These are phyloP conservation scores for Fusarium heterosporum DNA, from an alignment of 2,329 filamentous ascomycete species.

Conservation along the genomic window DNA sequence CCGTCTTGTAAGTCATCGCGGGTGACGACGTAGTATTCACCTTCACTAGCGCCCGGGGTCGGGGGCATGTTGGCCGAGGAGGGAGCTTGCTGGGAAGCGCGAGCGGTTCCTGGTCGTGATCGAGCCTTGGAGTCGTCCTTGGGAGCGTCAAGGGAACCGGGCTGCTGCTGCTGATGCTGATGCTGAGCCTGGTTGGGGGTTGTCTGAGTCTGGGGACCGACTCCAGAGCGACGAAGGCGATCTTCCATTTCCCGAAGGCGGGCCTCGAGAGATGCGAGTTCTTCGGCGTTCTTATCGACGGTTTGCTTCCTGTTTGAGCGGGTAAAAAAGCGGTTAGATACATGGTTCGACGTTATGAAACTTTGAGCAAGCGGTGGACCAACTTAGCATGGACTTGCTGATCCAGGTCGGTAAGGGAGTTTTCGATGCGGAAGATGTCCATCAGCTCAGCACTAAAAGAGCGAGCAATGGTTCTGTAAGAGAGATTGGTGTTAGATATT, in stretches of 20 bases:
- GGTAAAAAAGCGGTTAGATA: conserved; percentile 29
- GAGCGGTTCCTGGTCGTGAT: conserved; percentile 67
- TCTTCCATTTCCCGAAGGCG: conserved; percentile 87
- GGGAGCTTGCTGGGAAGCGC: conserved; percentile 63
- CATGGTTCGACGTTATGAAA: conserved; percentile 2
- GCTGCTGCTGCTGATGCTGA: conserved; percentile 33
- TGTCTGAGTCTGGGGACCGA: conserved; percentile 26
- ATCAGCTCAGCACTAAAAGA: conserved; percentile 89
- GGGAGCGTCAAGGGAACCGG: conserved; percentile 36
- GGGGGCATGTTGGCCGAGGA: conserved; percentile 69
- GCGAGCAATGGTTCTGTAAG: conserved; percentile 80
- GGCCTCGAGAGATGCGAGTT: conserved; percentile 87
- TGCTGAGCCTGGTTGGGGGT: conserved; percentile 31
- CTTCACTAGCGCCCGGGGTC: conserved; percentile 71
- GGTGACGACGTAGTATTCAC: conserved; percentile 64
- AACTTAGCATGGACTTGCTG: conserved; percentile 86
- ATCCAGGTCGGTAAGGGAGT: conserved; percentile 78
- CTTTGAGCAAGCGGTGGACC: conserved; percentile 49
- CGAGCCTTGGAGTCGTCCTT: conserved; percentile 54
- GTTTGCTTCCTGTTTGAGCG: conserved; percentile 75
- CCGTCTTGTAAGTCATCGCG: conserved; percentile 48
- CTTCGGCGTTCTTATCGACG: conserved; percentile 77
- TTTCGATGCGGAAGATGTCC: conserved; percentile 89
- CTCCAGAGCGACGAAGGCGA: conserved; percentile 66
- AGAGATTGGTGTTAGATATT: conserved; percentile 26